Base-by-base conservation (phyloP, 2,329 filamentous ascomycete species). In the Claviceps maximensis region DNA sequence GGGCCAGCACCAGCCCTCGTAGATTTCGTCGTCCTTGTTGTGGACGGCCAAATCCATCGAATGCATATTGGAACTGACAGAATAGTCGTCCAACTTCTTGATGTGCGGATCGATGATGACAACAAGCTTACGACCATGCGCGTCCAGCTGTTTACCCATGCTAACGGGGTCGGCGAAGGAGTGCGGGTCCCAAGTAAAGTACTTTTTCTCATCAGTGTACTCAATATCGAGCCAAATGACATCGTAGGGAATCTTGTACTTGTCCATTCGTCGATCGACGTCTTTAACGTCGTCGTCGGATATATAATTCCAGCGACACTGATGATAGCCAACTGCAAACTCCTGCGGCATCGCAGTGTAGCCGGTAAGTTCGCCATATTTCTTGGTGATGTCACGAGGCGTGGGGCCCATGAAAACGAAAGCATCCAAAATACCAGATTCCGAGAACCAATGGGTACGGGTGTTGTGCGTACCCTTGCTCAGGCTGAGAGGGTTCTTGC, bases 181-280 rank as follows among this genome's bases (percentile, higher is more conserved):
- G 63, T 95, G 78, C 21, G 83, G 79, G 63, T 98, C 91, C 87
- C 89, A 98, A 0, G 90, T 96, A 67, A 98, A 98, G 74, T 98
- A 98, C 72, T 95, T 94, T 71, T 93, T 91, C 67, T 86, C 89
- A 55, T 98, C 87, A 0, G 90, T 94, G 69, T 97, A 98, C 71
- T 98, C 93, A 59, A 98, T 88, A 62, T 98, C 93, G 19, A 98
- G 82, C 93, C 93, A 98, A 62, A 98, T 98, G 58, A 97, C 87
- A 69, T 98, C 93, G 71, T 97, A 98, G 0, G 93, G 93, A 52
- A 98, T 96, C 65, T 88, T 84, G 70, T 84, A 82, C 72, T 93
- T 94, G 73, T 97, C 90, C 73, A 98, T 95, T 67, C 94, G 95
- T 58, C 87, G 83, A 66, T 97, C 90, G 44, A 98, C 91, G 63